Evolutionary conservation across 371 early-diverging fungal genomes (phyloP), one percentile per base, ranked within the genome.

Genomic region (Coemansia sp.): DNA sequence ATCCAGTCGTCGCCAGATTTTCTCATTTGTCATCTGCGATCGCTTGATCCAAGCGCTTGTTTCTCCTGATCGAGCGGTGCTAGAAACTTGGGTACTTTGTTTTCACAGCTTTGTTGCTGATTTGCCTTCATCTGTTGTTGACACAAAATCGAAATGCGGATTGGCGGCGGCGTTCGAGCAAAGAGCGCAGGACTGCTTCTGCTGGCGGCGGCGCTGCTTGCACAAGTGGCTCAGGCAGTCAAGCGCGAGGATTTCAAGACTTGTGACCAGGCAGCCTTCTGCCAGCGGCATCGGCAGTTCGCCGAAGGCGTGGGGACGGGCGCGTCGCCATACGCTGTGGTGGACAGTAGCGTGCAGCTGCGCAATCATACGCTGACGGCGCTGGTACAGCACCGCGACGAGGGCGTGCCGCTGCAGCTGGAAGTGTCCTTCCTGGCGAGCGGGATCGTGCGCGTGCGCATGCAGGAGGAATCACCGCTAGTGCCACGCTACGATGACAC

Each of bases 201-300:
- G 13, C 62, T 49, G 3, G 65, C 55, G 5, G 34, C 61, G 3
- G 56, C 54, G 26, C 43, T 64, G 65, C 39, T 63, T 5, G 54
- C 55, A 2, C 65, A 57, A 14, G 62, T 30, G 5, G 70, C 47
- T 9, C 48, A 36, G 32, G 70, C 80, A 0, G 87, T 89, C 31
- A 90, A 90, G 63, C 77, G 73, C 34, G 91, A 90, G 53, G 93
- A 98, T 76, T 98, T 98, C 76, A 95, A 94, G 76, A 88, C 82
- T 0, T 96, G 96, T 76, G 80, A 85, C 20, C 92, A 96, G 65
- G 85, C 88, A 52, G 89, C 88, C 16, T 98, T 98, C 77, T 96
- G 96, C 77, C 77, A 82, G 9, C 89, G 97, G 47, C 93, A 97
- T 79, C 84, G 94, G 10, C 91, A 88, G 9, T 92, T 86, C 76